Percentiles rank a stretch among this genome's conserved stretches.
Conservation (phyloP, 2,329 filamentous ascomycete genomes). For the Rhynchosporium graminicola region DNA sequence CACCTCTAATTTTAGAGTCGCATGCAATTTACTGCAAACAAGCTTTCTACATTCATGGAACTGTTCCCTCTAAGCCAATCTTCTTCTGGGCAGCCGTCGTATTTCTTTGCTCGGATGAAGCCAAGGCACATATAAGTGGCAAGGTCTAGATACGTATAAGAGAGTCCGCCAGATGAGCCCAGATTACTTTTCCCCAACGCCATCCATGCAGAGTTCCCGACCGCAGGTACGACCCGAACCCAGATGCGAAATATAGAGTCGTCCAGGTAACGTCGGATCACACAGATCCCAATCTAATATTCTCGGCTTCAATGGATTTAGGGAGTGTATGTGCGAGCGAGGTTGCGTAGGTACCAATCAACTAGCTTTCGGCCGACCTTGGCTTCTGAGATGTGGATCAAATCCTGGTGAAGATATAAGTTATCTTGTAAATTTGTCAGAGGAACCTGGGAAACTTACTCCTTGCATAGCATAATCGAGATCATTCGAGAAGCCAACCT, state of each 20-base stretch:
- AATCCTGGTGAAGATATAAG: conserved; percentile 58
- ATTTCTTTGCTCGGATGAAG: too few relatives aligned
- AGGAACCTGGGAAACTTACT: conserved; percentile 53
- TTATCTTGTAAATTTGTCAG: not conserved
- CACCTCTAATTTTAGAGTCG: too few relatives aligned
- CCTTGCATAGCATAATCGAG: conserved; percentile 97
- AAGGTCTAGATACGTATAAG: too few relatives aligned
- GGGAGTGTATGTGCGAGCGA: conserved; percentile 78
- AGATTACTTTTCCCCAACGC: conserved; percentile 35
- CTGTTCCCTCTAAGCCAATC: too few relatives aligned
- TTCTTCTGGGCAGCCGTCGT: too few relatives aligned
- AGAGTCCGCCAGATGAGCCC: conserved; percentile 9
- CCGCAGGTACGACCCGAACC: conserved; percentile 23
- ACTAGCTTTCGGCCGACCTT: conserved; percentile 97
- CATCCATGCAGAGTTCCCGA: conserved; percentile 35
- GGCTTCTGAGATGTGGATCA: conserved; percentile 98
- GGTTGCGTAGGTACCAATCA: conserved; percentile 98
- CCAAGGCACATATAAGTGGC: too few relatives aligned
- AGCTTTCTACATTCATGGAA: too few relatives aligned
- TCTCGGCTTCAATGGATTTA: not conserved
- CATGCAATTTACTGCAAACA: too few relatives aligned
- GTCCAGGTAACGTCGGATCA: conserved; percentile 7
- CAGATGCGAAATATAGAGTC: conserved; percentile 29
- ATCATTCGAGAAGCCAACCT: conserved; percentile 90
- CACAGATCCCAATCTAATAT: conserved; percentile 47